Evolutionary conservation across 441 rosid species (phyloP).

Genomic region (Pelargonium australe): DNA sequence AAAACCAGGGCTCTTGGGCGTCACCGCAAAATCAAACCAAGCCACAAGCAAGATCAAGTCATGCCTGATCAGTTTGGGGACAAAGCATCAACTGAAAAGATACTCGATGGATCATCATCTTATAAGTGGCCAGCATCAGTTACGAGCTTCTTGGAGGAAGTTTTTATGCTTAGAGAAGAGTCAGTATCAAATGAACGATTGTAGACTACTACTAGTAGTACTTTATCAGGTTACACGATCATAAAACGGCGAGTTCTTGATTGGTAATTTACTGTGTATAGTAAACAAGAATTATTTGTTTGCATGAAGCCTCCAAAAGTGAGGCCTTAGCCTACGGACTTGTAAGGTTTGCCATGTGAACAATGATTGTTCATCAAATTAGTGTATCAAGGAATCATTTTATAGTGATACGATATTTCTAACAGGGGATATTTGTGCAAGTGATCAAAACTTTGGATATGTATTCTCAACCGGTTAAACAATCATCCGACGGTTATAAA

Average conservation of each 20-base stretch:
- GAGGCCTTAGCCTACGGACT: no score
- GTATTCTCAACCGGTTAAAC: no score
- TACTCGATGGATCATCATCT: conserved; percentile 26
- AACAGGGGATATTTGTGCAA: no score
- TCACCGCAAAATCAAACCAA: conserved; percentile 14
- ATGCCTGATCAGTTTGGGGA: conserved; percentile 2
- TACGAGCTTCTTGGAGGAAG: conserved; percentile 28
- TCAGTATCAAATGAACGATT: not conserved
- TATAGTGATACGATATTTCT: no score
- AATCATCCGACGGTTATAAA: no score
- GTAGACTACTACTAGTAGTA: not conserved
- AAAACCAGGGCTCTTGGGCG: not conserved
- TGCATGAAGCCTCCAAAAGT: not conserved
- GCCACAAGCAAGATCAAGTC: conserved; percentile 16
- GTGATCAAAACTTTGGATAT: no score
- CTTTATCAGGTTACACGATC: no score
- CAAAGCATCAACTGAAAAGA: conserved; percentile 19
- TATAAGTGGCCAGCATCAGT: conserved; percentile 32
- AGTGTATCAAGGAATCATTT: no score
- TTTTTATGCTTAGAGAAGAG: conserved; percentile 24
- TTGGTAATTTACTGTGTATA: not conserved
- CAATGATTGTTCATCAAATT: no score
- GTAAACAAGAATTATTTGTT: not conserved
- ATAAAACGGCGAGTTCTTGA: no score
- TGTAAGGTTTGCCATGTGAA: no score